Conservation (phyloP, 805 yeast genomes). For the Myxozyma lipomycoides region DNA sequence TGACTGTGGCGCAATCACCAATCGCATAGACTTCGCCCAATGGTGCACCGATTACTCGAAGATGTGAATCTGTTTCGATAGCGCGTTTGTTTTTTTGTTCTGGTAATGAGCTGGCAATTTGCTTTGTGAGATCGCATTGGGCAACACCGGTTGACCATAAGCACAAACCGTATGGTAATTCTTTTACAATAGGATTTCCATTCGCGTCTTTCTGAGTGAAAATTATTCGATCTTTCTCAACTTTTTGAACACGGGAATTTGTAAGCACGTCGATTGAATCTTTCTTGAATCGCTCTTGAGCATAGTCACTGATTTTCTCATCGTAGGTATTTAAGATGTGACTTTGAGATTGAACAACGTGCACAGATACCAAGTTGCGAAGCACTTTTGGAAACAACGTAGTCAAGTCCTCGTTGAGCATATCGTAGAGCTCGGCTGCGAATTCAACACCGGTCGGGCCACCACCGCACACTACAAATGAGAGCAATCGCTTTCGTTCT, state of each 20-base stretch:
- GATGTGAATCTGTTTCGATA: constrained; percentile 71
- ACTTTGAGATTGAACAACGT: constrained; percentile 64
- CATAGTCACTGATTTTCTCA: constrained; percentile 59
- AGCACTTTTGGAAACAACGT: constrained; percentile 55
- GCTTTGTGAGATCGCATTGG: constrained; percentile 57
- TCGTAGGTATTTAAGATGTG: constrained; percentile 67
- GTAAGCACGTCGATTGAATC: constrained; percentile 61
- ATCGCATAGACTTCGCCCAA: constrained; percentile 65
- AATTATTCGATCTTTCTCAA: constrained; percentile 53
- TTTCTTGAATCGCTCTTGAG: constrained; percentile 58
- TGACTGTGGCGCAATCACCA: constrained; percentile 67
- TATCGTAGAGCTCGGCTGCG: constrained; percentile 66
- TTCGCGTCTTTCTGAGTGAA: constrained; percentile 51
- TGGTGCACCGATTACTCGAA: constrained; percentile 66
- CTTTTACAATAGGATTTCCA: constrained; percentile 41
- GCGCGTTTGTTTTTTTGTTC: constrained; percentile 62
- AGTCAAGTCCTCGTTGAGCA: constrained; percentile 60
- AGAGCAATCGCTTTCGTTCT: constrained; percentile 56
- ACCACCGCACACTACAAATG: constrained; percentile 69
- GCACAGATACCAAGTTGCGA: constrained; percentile 61
- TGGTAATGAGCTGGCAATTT: constrained; percentile 48
- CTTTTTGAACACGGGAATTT: constrained; percentile 59
- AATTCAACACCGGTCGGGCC: constrained; percentile 75
- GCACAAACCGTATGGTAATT: constrained; percentile 63
- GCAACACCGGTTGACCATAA: constrained; percentile 77